Percentiles rank a stretch among this genome's conserved stretches.
Evolutionary conservation across 2,329 filamentous ascomycete genomes (phyloP).

Genomic region (Meredithiella fracta): DNA sequence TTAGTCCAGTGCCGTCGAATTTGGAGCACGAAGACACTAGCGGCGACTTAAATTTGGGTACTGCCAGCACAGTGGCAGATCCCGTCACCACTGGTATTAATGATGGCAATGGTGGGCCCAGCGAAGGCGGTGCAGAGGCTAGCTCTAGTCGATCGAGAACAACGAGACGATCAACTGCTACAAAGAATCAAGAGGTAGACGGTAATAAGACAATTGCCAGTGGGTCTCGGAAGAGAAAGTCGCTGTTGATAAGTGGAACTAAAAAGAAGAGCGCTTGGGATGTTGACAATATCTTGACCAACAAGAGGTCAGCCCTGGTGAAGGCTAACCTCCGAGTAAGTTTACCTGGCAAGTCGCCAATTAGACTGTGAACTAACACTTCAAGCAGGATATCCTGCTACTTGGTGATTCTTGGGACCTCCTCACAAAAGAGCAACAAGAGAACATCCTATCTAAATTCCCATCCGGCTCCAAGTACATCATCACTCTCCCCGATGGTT

Average conservation of each 20-base stretch:
- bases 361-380: neutral
- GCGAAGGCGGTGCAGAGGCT: too few species aligned
- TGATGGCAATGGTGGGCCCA: too few species aligned
- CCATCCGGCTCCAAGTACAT: constrained; percentile 20
- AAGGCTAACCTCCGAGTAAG: constrained; percentile 12
- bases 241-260: neutral
- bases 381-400: constrained; percentile 10
- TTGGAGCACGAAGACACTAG: too few species aligned
- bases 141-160: neutral
- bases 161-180: neutral
- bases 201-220: neutral
- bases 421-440: neutral
- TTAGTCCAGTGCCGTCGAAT: too few species aligned
- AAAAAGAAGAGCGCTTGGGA: neutral
- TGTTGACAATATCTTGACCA: constrained; percentile 6
- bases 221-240: neutral
- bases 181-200: neutral
- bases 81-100: too few species aligned
- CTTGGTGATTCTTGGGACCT: constrained; percentile 8
- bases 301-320: constrained; percentile 6
- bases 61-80: too few species aligned
- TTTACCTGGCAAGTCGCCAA: neutral
- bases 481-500: constrained; percentile 21
- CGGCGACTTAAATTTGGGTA: too few species aligned
- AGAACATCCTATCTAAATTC: constrained; percentile 4